Conservation (phyloP, 176 grass and related monocot species). For the Calamus simplicifolius region DNA sequence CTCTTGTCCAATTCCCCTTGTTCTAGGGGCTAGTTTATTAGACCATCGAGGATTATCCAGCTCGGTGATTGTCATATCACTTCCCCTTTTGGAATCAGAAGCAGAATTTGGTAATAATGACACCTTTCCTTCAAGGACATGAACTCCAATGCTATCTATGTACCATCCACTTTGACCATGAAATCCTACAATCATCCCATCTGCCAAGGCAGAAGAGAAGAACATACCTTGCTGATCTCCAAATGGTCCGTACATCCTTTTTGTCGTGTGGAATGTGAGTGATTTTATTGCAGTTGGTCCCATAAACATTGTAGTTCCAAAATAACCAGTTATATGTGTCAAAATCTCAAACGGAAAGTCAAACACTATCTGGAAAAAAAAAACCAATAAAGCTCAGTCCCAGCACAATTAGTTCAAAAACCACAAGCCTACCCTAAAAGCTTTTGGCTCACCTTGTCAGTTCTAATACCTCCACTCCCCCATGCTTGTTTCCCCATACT, state of each 20-base stretch:
- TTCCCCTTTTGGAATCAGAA: not conserved
- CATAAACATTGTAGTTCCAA: constrained; percentile 63
- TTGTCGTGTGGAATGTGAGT: constrained; percentile 82
- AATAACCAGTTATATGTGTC: constrained; percentile 79
- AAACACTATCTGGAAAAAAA: constrained; percentile 45
- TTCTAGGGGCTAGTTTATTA: constrained; percentile 33
- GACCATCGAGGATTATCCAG: constrained; percentile 21
- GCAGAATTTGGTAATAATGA: constrained; percentile 15
- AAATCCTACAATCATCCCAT: constrained; percentile 67
- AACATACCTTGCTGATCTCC: constrained; percentile 75
- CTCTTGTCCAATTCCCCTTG: constrained; percentile 47
- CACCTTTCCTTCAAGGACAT: constrained; percentile 84
- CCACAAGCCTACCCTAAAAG: not conserved
- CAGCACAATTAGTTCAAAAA: not conserved
- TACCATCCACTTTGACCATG: constrained; percentile 75
- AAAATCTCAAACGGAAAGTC: constrained; percentile 83
- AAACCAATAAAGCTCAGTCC: not conserved
- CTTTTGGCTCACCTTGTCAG: constrained; percentile 48
- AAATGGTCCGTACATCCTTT: constrained; percentile 62
- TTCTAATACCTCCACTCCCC: constrained; percentile 43
- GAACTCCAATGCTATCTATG: constrained; percentile 74
- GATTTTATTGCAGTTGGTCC: constrained; percentile 74
- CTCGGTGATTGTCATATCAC: not conserved
- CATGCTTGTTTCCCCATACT: constrained; percentile 80
- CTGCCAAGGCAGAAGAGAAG: constrained; percentile 70